Conservation (phyloP, 176 grass and related monocot species). For the Alloteropsis semialata region DNA sequence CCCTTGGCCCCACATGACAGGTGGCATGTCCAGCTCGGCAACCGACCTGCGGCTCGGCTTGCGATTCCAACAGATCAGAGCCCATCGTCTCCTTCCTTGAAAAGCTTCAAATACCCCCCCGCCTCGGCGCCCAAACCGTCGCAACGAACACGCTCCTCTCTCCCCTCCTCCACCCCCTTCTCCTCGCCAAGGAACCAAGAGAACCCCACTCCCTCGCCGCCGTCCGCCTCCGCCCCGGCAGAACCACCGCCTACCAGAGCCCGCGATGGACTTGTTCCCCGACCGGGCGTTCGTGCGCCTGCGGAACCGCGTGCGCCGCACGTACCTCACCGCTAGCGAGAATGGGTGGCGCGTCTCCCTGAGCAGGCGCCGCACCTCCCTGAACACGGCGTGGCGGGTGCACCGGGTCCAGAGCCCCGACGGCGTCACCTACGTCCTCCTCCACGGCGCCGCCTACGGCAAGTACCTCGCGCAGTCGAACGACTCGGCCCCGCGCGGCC, state of each 20-base stretch:
- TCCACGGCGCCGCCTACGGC: constrained; percentile 26
- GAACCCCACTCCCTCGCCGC: background rate
- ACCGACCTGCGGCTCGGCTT: too few species aligned
- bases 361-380: background rate
- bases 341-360: background rate
- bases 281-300: background rate
- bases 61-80: too few species aligned
- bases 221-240: background rate
- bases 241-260: background rate
- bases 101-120: background rate
- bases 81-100: too few species aligned
- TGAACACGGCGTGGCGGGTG: constrained; percentile 12
- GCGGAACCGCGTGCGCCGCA: background rate
- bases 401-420: background rate
- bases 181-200: background rate
- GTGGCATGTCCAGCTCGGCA: too few species aligned
- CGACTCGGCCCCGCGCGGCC: background rate
- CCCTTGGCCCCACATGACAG: too few species aligned
- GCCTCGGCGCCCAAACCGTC: background rate
- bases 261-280: constrained; percentile 9
- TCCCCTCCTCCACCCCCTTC: background rate
- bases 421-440: background rate
- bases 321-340: constrained; percentile 23
- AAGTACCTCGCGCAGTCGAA: constrained; percentile 1
- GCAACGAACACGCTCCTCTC: background rate